These are phyloP conservation scores for Gnomoniopsis smithogilvyi DNA, from an alignment of 2,329 filamentous ascomycete species.

Conservation along the genomic window DNA sequence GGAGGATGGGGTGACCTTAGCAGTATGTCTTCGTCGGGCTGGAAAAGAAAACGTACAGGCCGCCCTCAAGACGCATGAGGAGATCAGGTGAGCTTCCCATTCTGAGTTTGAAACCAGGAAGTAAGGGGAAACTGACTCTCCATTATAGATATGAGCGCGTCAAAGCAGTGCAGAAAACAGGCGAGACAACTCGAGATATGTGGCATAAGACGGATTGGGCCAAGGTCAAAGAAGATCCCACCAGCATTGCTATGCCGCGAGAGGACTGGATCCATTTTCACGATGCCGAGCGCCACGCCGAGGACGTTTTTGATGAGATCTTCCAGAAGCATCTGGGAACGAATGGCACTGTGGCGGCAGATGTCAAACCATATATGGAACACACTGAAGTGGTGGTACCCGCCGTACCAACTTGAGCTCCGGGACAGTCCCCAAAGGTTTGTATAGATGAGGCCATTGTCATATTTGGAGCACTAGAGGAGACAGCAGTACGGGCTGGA, in stretches of 20 bases:
- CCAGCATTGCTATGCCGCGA: constrained; percentile 44
- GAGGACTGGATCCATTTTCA: constrained; percentile 52
- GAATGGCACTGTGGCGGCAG: not conserved
- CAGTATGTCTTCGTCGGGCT: constrained; percentile 37
- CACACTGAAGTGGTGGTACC: constrained; percentile 1
- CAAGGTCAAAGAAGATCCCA: constrained; percentile 43
- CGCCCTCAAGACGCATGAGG: constrained; percentile 41
- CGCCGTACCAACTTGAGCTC: not conserved
- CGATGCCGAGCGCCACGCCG: constrained; percentile 45
- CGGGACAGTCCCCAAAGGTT: no score
- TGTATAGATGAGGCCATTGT: not conserved
- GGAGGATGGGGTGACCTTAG: constrained; percentile 47
- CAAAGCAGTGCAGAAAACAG: constrained; percentile 45
- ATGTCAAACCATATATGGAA: not conserved
- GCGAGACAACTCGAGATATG: constrained; percentile 46
- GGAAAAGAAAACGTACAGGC: constrained; percentile 35
- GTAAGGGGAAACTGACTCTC: not conserved
- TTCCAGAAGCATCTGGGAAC: constrained; percentile 25
- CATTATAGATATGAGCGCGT: constrained; percentile 41
- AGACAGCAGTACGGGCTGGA: not conserved
- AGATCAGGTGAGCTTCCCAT: constrained; percentile 31
- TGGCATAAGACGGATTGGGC: constrained; percentile 55
- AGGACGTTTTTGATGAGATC: constrained; percentile 33
- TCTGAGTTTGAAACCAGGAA: not conserved
- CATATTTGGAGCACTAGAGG: not conserved